Conservation (phyloP, 2,329 filamentous ascomycete species). For the Dactylellina leptospora region DNA sequence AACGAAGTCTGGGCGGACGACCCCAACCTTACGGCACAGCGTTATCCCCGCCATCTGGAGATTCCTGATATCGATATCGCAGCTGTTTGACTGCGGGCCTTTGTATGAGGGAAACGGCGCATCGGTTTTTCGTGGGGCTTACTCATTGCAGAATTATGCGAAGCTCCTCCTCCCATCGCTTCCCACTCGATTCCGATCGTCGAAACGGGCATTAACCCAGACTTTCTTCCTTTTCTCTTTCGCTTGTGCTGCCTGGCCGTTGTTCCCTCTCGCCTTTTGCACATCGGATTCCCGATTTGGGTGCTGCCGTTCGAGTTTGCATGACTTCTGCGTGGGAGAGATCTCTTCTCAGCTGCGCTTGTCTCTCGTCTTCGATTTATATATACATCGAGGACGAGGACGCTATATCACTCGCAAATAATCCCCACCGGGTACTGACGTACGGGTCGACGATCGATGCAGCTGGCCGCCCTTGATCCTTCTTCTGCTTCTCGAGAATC, state of each 20-base stretch:
- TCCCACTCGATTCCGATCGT: constrained; percentile 5
- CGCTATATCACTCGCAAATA: neutral
- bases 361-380: too few relatives aligned
- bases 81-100: too few relatives aligned
- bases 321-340: neutral
- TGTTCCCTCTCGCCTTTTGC: constrained; percentile 7
- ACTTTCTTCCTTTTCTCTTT: neutral
- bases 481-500: neutral
- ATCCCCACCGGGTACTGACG: too few relatives aligned
- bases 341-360: constrained; percentile 4
- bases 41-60: constrained; percentile 32
- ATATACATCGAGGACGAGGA: neutral
- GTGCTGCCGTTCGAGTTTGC: neutral
- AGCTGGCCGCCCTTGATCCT: constrained; percentile 4
- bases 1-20: constrained; percentile 38
- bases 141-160: neutral
- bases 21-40: constrained; percentile 48
- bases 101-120: too few relatives aligned
- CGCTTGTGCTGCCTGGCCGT: constrained; percentile 20
- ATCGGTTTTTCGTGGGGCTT: constrained; percentile 25
- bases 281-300: constrained; percentile 12
- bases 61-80: constrained; percentile 37
- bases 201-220: neutral
- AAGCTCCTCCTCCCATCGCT: neutral
- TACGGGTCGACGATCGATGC: constrained; percentile 10